phyloP scores from a whole-genome alignment of 371 early-diverging fungal genomes.

The Amoeboaphelidium protococcarum region DNA sequence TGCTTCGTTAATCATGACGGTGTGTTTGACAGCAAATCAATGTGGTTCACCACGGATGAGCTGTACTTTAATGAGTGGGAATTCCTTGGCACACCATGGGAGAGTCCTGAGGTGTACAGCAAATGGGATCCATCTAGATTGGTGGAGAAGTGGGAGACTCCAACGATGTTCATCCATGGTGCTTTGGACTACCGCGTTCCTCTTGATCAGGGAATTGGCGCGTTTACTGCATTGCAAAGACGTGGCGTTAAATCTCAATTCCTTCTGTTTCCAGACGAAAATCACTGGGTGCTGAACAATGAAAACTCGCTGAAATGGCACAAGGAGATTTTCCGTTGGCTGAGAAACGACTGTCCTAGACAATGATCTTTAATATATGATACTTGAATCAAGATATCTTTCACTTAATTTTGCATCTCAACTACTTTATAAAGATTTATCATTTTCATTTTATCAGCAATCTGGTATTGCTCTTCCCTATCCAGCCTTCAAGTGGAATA shows the following conservation, averaged over 20 bases:
- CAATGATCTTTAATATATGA: too few relatives aligned
- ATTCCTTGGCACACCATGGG: too few relatives aligned
- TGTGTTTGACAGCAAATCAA: conserved; percentile 30
- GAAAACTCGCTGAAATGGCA: conserved; percentile 50
- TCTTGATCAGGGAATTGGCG: conserved; percentile 34
- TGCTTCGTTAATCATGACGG: conserved; percentile 61
- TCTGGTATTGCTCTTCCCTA: too few relatives aligned
- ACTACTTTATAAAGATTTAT: too few relatives aligned
- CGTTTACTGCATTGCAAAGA: conserved; percentile 51
- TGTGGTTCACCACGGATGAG: conserved; percentile 50
- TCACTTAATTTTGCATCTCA: too few relatives aligned
- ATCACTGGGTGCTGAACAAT: conserved; percentile 32
- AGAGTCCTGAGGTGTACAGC: conserved; percentile 8
- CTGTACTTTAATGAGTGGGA: too few relatives aligned
- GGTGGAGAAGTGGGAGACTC: conserved; percentile 49
- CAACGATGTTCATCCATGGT: conserved; percentile 25
- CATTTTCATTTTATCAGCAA: too few relatives aligned
- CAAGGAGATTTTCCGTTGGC: conserved; percentile 36
- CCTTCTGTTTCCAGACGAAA: conserved; percentile 57
- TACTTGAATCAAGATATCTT: too few relatives aligned
- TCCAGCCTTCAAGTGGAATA: too few relatives aligned
- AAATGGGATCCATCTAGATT: conserved; percentile 30
- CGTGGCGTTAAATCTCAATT: conserved; percentile 35
- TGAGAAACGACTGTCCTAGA: too few relatives aligned
- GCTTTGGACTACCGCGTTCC: conserved; percentile 35